Base-by-base conservation (phyloP, 2,329 filamentous ascomycete species). In the Metarhizium album region DNA sequence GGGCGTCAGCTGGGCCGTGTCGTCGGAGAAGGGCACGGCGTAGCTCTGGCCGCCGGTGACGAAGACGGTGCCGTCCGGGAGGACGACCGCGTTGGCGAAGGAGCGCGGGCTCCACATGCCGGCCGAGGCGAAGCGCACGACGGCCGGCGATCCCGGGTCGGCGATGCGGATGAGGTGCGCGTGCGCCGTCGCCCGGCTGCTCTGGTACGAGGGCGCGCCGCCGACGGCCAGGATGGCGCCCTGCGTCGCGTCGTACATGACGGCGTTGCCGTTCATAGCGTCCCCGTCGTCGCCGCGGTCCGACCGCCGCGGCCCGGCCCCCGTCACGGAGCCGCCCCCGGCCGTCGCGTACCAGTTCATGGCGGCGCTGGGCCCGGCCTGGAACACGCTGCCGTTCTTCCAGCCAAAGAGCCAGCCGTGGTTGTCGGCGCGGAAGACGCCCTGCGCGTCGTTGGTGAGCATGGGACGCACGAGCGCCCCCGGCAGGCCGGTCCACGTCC, bases 211-310 rank as follows among this genome's bases (percentile, higher is more conserved):
- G 0, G 69, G 63, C 1, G 71, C 62, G 8, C 78, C 78, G 9
- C 79, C 78, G 14, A 70, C 63, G 0, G 74, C 72, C 2, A 81
- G 64, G 31, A 81, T 80, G 60, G 79, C 78, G 31, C 78, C 78
- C 1, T 71, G 69, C 50, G 78, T 71, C 27, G 77, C 76, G 56
- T 82, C 78, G 55, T 74, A 82, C 76, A 82, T 80, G 53, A 77
- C 70, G 4, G 72, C 71, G 46, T 71, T 73, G 13, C 76, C 79
- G 52, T 70, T 73, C 79, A 82, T 82, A 2, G 76, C 70, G 11
- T 68, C 60, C 29, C 72, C 70, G 7, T 66, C 65, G 22, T 62
- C 65, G 4, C 76, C 56, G 0, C 57, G 51, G 66, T 53, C 63
- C n/a, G 45, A 35, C 2, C 18, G 6, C 1, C 52, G n/a, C 20